Base-by-base conservation (phyloP, 1,139 yeast species). In the Waltiozyma solani region DNA sequence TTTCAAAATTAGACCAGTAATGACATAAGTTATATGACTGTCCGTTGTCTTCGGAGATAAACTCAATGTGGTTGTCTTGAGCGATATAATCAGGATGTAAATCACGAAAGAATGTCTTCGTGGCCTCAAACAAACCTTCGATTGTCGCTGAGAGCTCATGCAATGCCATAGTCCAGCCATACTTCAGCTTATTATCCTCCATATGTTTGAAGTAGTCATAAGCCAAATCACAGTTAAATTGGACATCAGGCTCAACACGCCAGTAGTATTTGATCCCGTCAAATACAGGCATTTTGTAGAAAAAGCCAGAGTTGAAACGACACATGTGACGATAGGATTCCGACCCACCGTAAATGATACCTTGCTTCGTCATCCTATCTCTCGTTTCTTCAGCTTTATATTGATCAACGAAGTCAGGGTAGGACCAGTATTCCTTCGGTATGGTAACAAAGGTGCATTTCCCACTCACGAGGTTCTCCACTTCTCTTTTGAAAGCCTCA, bases 371-470 rank as follows among this genome's bases (percentile, higher is more conserved):
- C 66, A 69, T 61, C 14, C 59, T 57, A 31, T 60, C 60, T 40
- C 60, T 56, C n/a, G 43, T 34, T 1, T 24, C 6, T 30, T 58
- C 58, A 37, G 62, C 60, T 44, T 63, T 63, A 1, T 67, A 66
- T 48, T 57, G 62, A 57, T 82, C 83, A 37, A 82, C 69, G 68
- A 71, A 73, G 7, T 66, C 72, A 0, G 93, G 93, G 46, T 76
- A 73, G 2, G 80, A 69, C 93, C 93, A 82, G 54, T 79, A 82
- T 43, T 74, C 75, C 35, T 56, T 37, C 3, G 82, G 81, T 31
- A 84, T 73, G 17, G 63, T 46, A 2, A 87, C 94, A 53, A 78
- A 84, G 49, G 70, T 67, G 30, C 76, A 72, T 5, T 55, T 62
- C 4, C 93, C 93, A 21, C 83, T 71, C 5, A 76, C 70, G 29